Evolutionary conservation across 164 flowering plant genomes (phyloP).

Genomic region (Vitis labrusca): DNA sequence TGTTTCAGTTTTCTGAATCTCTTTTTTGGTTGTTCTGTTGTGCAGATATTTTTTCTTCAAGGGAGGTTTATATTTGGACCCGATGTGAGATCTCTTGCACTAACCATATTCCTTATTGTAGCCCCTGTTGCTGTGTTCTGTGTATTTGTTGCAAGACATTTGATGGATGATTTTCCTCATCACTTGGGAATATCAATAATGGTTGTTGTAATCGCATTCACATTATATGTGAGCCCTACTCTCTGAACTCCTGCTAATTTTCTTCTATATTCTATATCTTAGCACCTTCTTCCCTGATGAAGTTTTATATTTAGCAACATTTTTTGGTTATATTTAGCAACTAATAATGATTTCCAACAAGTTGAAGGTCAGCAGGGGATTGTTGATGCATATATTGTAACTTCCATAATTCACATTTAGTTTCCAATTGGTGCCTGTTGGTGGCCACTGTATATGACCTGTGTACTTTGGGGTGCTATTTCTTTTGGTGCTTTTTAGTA

Average conservation of each 20-base stretch:
- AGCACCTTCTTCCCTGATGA: background rate
- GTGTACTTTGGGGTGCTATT: too few relatives aligned
- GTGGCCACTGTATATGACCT: background rate
- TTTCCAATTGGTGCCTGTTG: background rate
- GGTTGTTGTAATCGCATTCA: constrained; percentile 23
- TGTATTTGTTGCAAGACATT: constrained; percentile 40
- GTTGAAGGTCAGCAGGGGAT: background rate
- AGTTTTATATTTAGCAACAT: background rate
- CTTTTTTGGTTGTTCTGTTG: background rate
- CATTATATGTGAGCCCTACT: constrained; percentile 31
- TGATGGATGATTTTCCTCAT: constrained; percentile 35
- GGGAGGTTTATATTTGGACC: constrained; percentile 55
- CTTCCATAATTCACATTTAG: background rate
- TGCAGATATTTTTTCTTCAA: constrained; percentile 34
- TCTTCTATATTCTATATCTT: background rate
- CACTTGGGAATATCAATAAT: constrained; percentile 32
- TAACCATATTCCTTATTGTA: constrained; percentile 32
- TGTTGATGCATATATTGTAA: background rate
- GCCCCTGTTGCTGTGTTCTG: constrained; percentile 39
- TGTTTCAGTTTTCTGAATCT: background rate
- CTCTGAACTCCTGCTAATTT: background rate
- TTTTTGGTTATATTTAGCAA: background rate
- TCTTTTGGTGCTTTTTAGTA: too few relatives aligned
- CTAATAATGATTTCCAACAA: background rate
- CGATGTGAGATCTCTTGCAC: constrained; percentile 35